These are phyloP conservation scores for Pyronema omphalodes DNA, from an alignment of 495 filamentous ascomycete genomes.

Conservation along the genomic window DNA sequence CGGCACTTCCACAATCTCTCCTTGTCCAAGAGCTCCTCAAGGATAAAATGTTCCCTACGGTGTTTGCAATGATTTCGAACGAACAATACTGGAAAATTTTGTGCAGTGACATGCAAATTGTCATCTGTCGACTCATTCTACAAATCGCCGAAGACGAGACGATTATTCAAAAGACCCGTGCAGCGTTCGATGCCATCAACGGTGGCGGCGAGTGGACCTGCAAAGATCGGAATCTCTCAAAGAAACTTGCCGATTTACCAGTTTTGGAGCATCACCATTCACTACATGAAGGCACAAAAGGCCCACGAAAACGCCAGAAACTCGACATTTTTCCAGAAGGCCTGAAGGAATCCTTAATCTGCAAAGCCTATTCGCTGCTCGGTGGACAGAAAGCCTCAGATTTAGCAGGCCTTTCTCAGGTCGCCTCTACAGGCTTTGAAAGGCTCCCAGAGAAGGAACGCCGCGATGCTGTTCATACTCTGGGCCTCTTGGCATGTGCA, in stretches of 20 bases:
- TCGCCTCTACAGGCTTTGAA: constrained; percentile 14
- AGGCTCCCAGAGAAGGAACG: constrained; percentile 14
- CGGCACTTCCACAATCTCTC: constrained; percentile 4
- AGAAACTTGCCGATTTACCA: neutral
- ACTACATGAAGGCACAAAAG: constrained; percentile 5
- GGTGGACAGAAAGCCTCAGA: constrained; percentile 8
- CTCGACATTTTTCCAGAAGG: constrained; percentile 9
- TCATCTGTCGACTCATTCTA: constrained; percentile 7
- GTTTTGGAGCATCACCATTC: neutral
- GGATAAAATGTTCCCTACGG: constrained; percentile 13
- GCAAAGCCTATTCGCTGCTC: constrained; percentile 11
- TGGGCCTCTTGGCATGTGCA: constrained; percentile 32
- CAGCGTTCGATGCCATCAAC: constrained; percentile 5
- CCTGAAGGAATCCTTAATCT: neutral
- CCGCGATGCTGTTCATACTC: constrained; percentile 17
- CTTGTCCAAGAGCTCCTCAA: constrained; percentile 9
- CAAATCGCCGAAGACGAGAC: constrained; percentile 6
- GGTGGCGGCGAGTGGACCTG: constrained; percentile 15
- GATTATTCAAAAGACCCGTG: constrained; percentile 7
- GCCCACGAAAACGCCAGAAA: constrained; percentile 14
- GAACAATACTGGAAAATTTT: constrained; percentile 9
- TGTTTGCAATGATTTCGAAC: constrained; percentile 9
- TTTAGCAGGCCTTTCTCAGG: constrained; percentile 9
- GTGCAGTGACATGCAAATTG: constrained; percentile 11
- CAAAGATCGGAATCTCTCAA: constrained; percentile 9